Percentiles rank a stretch among this genome's conserved stretches.
Conservation (phyloP, 805 yeast genomes). For the Debaryomyces tyrocola region DNA sequence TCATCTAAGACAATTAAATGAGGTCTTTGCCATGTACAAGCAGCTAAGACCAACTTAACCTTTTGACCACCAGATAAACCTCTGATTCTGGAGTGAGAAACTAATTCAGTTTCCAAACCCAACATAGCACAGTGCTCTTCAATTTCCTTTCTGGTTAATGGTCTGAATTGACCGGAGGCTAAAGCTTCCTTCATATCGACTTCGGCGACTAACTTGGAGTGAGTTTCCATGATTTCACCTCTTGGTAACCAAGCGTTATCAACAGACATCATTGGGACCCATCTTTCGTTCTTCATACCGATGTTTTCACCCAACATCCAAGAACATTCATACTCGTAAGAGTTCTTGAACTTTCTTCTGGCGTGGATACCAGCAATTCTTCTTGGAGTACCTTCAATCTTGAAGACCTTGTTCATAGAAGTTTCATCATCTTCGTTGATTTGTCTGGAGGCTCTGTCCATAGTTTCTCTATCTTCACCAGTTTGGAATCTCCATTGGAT, state of each 20-base stretch:
- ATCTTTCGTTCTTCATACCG: slow-evolving; percentile 98
- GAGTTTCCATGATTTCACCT: slow-evolving; percentile 84
- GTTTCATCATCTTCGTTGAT: slow-evolving; percentile 95
- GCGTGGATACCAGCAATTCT: slow-evolving; percentile 92
- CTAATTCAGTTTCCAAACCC: slow-evolving; percentile 98
- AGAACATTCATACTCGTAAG: slow-evolving; percentile 99
- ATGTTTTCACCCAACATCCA: slow-evolving; percentile 97
- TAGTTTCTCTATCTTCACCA: slow-evolving; percentile 99
- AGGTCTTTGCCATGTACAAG: slow-evolving; percentile 99
- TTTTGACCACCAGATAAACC: slow-evolving; percentile 99
- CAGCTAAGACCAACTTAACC: slow-evolving; percentile 99
- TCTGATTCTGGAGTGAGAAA: slow-evolving; percentile 99
- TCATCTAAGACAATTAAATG: slow-evolving; percentile 99
- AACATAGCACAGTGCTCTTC: slow-evolving; percentile 98
- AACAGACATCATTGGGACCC: slow-evolving; percentile 99
- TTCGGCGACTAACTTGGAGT: slow-evolving; percentile 99
- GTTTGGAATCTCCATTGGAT: slow-evolving; percentile 99
- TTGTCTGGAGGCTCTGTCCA: slow-evolving; percentile 99
- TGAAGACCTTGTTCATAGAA: slow-evolving; percentile 99
- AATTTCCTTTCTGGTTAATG: slow-evolving; percentile 99
- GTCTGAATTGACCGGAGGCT: slow-evolving; percentile 99
- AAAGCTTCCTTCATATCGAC: slow-evolving; percentile 99
- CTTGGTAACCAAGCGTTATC: slow-evolving; percentile 99
- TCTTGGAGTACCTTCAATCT: slow-evolving; percentile 98
- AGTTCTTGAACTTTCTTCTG: slow-evolving; percentile 99